These are phyloP conservation scores for Diplodia mutila DNA, from an alignment of 2,329 filamentous ascomycete species.

Conservation along the genomic window DNA sequence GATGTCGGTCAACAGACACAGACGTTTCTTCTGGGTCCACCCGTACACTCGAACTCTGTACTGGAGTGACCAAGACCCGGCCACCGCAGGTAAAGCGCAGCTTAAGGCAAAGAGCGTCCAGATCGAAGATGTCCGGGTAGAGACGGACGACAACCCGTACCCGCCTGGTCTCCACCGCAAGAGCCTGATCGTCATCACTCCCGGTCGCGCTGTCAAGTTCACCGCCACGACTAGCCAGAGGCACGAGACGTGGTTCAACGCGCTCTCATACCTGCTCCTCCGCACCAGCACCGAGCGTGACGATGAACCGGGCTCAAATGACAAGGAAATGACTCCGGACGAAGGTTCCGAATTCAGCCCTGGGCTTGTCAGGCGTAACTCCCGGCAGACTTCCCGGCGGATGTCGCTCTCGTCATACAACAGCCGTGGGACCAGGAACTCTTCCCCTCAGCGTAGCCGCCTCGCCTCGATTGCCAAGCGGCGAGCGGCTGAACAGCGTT, in stretches of 20 bases:
- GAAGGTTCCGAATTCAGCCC: constrained; percentile 82
- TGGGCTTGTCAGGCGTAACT: constrained; percentile 52
- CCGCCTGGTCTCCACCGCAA: constrained; percentile 93
- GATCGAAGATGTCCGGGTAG: constrained; percentile 89
- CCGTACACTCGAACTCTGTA: constrained; percentile 95
- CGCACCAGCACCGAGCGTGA: constrained; percentile 63
- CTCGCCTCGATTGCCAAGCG: constrained; percentile 38
- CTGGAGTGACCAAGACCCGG: constrained; percentile 92
- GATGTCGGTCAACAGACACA: constrained; percentile 86
- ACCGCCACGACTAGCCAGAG: constrained; percentile 91
- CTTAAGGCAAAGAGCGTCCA: constrained; percentile 85
- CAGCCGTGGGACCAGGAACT: constrained; percentile 54
- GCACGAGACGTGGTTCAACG: constrained; percentile 99
- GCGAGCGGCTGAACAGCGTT: constrained; percentile 20
- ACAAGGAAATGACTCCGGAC: constrained; percentile 57
- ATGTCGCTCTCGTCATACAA: constrained; percentile 79
- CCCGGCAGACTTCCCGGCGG: constrained; percentile 56
- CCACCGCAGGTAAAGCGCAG: constrained; percentile 74
- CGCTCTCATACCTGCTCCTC: constrained; percentile 87
- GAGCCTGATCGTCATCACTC: constrained; percentile 87
- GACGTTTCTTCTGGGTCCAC: constrained; percentile 98
- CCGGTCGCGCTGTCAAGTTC: constrained; percentile 87
- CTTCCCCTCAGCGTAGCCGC: constrained; percentile 43
- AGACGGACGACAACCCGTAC: constrained; percentile 92
- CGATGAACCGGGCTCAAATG: constrained; percentile 60